Evolutionary conservation across 495 filamentous ascomycete species (phyloP), one percentile per base, ranked within the genome.

Genomic region (Thozetella sp.): DNA sequence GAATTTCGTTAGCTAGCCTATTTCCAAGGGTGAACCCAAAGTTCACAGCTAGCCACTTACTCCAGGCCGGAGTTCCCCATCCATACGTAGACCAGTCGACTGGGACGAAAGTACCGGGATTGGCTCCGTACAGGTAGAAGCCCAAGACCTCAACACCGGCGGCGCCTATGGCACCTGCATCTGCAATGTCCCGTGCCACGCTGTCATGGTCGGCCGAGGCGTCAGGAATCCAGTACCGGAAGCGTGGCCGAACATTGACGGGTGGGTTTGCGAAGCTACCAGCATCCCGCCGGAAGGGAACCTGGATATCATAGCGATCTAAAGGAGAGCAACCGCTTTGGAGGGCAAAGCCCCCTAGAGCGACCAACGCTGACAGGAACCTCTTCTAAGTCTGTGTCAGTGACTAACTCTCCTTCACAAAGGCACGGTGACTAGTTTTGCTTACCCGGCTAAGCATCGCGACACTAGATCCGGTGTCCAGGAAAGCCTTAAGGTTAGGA

Each of bases 141-240:
- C 54, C 54, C 2, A 56, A 40, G 20, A 30, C 40, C 13, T 56
- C 30, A 1, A 56, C 37, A 15, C 54, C 54, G 11, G 30, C 54
- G 37, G 54, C 54, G 4, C 54, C 54, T 10, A 56, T 37, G 1
- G 23, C 23, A 10, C 37, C 37, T 24, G 54, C 54, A 11, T 23
- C 54, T 1, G 11, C 17, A 1, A 56, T 37, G 17, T 56, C 54
- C 10, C 23, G 22, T 3, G 37, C 37, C 30, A 37, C 37, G 15
- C 25, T 45, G 23, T 20, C 15, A 2, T 9, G 34, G 54, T 56
- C 23, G 54, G 45, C 25, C 17, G 54, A 56, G 3, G 54, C 54
- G 25, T 56, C 54, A 20, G 54, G 54, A 24, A 56, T 56, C 54
- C 54, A 56, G 54, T 56, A 56, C 22, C 54, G 54, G 23, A 56